A percentile compares a stretch with the other conserved stretches of the same genome.
Conservation (phyloP, 257 asterid species). For the Eustoma russellianum region DNA sequence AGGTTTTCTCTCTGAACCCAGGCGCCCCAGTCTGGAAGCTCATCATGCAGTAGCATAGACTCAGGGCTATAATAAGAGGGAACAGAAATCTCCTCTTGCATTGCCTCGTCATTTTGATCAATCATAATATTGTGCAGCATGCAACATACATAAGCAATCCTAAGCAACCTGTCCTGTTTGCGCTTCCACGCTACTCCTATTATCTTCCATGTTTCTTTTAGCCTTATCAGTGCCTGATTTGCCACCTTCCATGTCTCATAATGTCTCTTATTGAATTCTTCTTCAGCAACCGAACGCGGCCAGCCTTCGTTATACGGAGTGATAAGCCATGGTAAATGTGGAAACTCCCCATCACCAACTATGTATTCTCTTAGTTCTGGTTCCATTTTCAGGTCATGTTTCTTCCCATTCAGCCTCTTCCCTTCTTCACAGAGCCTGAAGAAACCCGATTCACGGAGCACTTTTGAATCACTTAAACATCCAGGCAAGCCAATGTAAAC, state of each 20-base stretch:
- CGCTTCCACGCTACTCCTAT: slow-evolving; percentile 26
- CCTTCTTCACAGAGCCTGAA: slow-evolving; percentile 15
- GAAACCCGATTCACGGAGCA: slow-evolving; percentile 13
- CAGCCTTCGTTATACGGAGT: slow-evolving; percentile 15
- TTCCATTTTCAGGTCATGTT: slow-evolving; percentile 8
- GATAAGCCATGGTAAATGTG: slow-evolving; percentile 25
- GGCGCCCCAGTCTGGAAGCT: slow-evolving; percentile 6
- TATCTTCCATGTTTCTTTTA: slow-evolving; percentile 22
- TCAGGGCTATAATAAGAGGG: slow-evolving; percentile 7
- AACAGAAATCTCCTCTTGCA: slow-evolving; percentile 1
- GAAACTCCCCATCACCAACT: slow-evolving; percentile 19
- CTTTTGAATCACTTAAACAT: slow-evolving; percentile 10
- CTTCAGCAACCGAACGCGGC: slow-evolving; percentile 4
- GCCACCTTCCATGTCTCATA: slow-evolving; percentile 20
- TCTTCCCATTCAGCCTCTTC: slow-evolving; percentile 13
- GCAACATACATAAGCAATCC: slow-evolving; percentile 22
- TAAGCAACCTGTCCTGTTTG: slow-evolving; percentile 12
- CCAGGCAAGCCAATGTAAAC: slow-evolving; percentile 21
- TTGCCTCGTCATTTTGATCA: slow-evolving; percentile 3
- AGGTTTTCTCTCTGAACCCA: slow-evolving; percentile 18
- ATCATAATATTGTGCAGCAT: slow-evolving; percentile 21
- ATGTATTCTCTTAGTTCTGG: slow-evolving; percentile 14
- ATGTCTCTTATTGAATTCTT: slow-evolving; percentile 14
- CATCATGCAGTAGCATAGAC: slow-evolving; percentile 1
- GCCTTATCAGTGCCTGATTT: slow-evolving; percentile 14